Conservation (phyloP, 108 stramenopile genomes). For the Nitzschia inconspicua region DNA sequence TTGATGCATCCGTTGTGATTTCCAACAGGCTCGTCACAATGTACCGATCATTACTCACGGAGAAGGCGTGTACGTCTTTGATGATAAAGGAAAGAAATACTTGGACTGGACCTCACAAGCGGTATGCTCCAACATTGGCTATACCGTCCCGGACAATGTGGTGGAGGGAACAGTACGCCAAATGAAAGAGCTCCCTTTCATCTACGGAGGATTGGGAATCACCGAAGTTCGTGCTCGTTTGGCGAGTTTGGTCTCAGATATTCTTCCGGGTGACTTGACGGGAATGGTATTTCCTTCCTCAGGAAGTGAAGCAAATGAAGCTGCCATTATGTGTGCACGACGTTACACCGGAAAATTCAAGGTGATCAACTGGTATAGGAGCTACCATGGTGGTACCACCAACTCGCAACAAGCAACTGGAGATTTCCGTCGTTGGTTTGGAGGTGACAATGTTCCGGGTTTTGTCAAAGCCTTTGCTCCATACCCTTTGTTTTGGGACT, state of each 20-base stretch:
- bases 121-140: slow-evolving; percentile 63
- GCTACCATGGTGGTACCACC: slow-evolving; percentile 93
- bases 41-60: slow-evolving; percentile 60
- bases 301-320: slow-evolving; percentile 96
- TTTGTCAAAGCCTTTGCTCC: slow-evolving; percentile 64
- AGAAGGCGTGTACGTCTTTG: slow-evolving; percentile 59
- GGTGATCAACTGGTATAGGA: slow-evolving; percentile 62
- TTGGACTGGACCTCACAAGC: slow-evolving; percentile 76
- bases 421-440: slow-evolving; percentile 64
- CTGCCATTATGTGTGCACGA: slow-evolving; percentile 92
- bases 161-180: slow-evolving; percentile 46
- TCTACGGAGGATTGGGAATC: slow-evolving; percentile 59
- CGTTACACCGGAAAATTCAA: slow-evolving; percentile 66
- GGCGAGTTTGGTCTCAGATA: slow-evolving; percentile 50
- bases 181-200: slow-evolving; percentile 41
- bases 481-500: slow-evolving; percentile 53
- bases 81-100: slow-evolving; percentile 57
- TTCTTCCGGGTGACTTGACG: slow-evolving; percentile 51
- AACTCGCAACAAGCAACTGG: slow-evolving; percentile 89
- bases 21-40: slow-evolving; percentile 26
- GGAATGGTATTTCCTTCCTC: slow-evolving; percentile 93
- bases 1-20: slow-evolving; percentile 64
- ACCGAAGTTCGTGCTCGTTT: slow-evolving; percentile 47
- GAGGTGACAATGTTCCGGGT: slow-evolving; percentile 36
- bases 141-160: slow-evolving; percentile 40